A percentile compares a stretch with the other conserved stretches of the same genome.
phyloP scores from a whole-genome alignment of 805 yeast species.

The Pichia deserticola region DNA sequence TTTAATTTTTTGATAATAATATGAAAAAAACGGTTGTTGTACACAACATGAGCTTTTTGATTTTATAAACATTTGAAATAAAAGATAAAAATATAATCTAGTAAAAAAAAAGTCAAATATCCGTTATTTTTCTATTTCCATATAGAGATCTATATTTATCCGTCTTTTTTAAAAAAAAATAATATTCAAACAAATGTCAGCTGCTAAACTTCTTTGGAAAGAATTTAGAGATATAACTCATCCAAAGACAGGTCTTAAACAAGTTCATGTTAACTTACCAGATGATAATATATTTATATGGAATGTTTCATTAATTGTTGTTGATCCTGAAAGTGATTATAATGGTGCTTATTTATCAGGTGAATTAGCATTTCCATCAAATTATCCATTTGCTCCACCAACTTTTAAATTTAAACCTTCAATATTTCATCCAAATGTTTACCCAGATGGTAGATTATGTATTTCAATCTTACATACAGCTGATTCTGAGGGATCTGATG shows the following conservation, averaged over 20 bases:
- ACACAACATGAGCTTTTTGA: no score
- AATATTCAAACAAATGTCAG: slow-evolving; percentile 22
- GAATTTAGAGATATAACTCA: slow-evolving; percentile 91
- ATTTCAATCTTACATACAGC: slow-evolving; percentile 88
- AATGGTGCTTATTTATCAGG: slow-evolving; percentile 95
- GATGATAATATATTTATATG: slow-evolving; percentile 54
- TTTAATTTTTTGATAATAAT: no score
- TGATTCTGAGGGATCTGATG: slow-evolving; percentile 82
- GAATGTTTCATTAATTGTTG: slow-evolving; percentile 90
- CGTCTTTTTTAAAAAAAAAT: no score
- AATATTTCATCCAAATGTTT: slow-evolving; percentile 93
- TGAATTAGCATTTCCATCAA: slow-evolving; percentile 84
- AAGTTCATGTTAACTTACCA: slow-evolving; percentile 30
- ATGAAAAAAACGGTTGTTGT: no score
- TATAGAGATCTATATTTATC: no score
- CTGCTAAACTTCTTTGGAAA: slow-evolving; percentile 75
- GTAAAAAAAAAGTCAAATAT: no score
- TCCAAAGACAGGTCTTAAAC: slow-evolving; percentile 60
- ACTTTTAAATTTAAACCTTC: slow-evolving; percentile 90
- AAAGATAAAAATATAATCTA: no score
- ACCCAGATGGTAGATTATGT: slow-evolving; percentile 89
- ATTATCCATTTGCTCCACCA: slow-evolving; percentile 92
- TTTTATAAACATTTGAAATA: no score
- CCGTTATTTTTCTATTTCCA: no score
- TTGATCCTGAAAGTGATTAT: slow-evolving; percentile 82